These are phyloP conservation scores for Irpex sp. DNA, from an alignment of 1,284 basidiomycete species.

Conservation along the genomic window DNA sequence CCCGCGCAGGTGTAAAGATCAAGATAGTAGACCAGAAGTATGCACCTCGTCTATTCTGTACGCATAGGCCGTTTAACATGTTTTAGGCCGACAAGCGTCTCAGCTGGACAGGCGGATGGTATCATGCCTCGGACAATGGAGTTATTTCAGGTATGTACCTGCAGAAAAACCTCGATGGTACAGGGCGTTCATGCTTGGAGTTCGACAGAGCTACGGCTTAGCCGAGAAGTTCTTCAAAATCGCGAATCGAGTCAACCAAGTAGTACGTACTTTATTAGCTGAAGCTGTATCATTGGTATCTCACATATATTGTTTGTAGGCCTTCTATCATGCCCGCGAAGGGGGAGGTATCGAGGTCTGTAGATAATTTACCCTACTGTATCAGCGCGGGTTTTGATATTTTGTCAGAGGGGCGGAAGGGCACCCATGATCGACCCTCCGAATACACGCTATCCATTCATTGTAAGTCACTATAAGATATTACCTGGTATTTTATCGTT, in stretches of 20 bases:
- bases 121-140: constrained; percentile 84
- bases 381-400: background rate
- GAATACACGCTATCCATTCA: constrained; percentile 45
- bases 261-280: constrained; percentile 46
- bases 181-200: background rate
- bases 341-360: constrained; percentile 69
- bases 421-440: constrained; percentile 60
- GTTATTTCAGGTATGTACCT: constrained; percentile 65
- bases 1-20: constrained; percentile 65
- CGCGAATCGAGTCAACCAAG: constrained; percentile 73
- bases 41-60: constrained; percentile 16
- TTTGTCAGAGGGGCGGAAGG: constrained; percentile 38
- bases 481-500: background rate
- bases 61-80: background rate
- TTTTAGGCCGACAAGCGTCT: constrained; percentile 60
- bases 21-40: constrained; percentile 76
- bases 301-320: constrained; percentile 34
- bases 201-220: constrained; percentile 73
- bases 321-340: constrained; percentile 74
- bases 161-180: background rate
- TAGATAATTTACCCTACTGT: constrained; percentile 18
- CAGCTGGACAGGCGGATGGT: constrained; percentile 82
- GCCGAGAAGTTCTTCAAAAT: constrained; percentile 70
- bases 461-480: background rate
- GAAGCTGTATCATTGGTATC: background rate